Evolutionary conservation across 805 yeast genomes (phyloP).

Genomic region (Hagleromyces aurorensis): DNA sequence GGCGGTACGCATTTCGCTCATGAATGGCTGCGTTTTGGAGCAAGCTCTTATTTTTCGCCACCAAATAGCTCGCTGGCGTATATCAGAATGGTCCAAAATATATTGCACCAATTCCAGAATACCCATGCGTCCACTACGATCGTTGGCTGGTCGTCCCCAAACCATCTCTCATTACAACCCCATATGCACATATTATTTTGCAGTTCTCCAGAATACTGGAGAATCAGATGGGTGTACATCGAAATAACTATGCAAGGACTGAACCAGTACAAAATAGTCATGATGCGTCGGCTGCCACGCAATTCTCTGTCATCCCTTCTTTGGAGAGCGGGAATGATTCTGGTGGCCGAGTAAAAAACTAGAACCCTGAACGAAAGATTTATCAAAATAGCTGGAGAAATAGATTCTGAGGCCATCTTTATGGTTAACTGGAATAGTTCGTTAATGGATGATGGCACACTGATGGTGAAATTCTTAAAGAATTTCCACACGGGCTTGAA

Average conservation of each 20-base stretch:
- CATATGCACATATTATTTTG: constrained; percentile 54
- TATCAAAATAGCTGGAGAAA: constrained; percentile 73
- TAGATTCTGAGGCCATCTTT: constrained; percentile 45
- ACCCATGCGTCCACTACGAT: constrained; percentile 67
- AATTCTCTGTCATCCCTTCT: constrained; percentile 22
- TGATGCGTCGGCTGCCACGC: constrained; percentile 28
- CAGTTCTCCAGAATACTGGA: constrained; percentile 76
- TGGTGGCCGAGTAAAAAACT: constrained; percentile 86
- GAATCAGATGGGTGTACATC: constrained; percentile 87
- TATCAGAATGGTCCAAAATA: constrained; percentile 68
- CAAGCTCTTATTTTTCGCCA: constrained; percentile 14
- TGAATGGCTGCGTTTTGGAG: no score
- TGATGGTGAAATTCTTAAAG: constrained; percentile 23
- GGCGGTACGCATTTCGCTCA: no score
- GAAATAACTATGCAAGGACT: constrained; percentile 93
- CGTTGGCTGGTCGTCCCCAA: constrained; percentile 13
- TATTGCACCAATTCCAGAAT: constrained; percentile 96
- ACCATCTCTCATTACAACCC: constrained; percentile 40
- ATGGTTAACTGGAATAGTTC: constrained; percentile 30
- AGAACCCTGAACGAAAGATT: constrained; percentile 79
- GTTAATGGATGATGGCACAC: constrained; percentile 27
- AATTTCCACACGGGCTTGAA: constrained; percentile 26
- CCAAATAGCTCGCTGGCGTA: constrained; percentile 68
- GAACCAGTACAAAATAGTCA: constrained; percentile 68
- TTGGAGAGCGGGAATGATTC: constrained; percentile 77